Evolutionary conservation across 73 alveolate genomes (phyloP).

Genomic region (Blepharisma japonicum): DNA sequence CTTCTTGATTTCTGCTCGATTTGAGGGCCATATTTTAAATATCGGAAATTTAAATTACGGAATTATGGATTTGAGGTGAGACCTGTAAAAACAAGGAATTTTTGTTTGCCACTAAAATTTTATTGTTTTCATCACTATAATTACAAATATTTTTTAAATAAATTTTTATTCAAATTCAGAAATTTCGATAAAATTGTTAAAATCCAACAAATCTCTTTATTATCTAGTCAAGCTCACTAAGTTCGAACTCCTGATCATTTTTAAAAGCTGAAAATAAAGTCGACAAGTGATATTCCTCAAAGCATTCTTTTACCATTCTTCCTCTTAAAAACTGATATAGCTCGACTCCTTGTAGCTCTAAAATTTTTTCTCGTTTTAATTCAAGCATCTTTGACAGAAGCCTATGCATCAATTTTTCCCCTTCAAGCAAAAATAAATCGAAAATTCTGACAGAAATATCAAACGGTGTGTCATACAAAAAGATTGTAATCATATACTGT

Average conservation of each 20-base stretch:
- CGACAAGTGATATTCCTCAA: constrained; percentile 14
- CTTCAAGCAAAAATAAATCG: constrained; percentile 20
- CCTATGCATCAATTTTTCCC: constrained; percentile 8
- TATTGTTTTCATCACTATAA: no score
- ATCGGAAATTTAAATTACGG: no score
- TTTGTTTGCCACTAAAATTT: no score
- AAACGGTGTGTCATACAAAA: constrained; percentile 27
- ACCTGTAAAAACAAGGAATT: no score
- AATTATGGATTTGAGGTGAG: no score
- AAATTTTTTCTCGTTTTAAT: background rate
- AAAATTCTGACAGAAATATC: background rate
- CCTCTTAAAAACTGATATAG: constrained; percentile 2
- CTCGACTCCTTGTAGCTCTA: constrained; percentile 21
- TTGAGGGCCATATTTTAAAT: no score
- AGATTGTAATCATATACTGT: constrained; percentile 9
- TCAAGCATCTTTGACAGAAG: background rate
- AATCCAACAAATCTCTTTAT: background rate
- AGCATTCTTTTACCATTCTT: constrained; percentile 28
- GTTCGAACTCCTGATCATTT: constrained; percentile 1
- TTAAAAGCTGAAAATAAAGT: constrained; percentile 4
- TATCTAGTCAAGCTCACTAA: background rate
- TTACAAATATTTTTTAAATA: no score
- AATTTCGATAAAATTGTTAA: no score
- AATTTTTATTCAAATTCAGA: no score
- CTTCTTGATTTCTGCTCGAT: constrained; percentile 8